Evolutionary conservation across 2,329 filamentous ascomycete genomes (phyloP).

Genomic region (Aspergillus awamori): DNA sequence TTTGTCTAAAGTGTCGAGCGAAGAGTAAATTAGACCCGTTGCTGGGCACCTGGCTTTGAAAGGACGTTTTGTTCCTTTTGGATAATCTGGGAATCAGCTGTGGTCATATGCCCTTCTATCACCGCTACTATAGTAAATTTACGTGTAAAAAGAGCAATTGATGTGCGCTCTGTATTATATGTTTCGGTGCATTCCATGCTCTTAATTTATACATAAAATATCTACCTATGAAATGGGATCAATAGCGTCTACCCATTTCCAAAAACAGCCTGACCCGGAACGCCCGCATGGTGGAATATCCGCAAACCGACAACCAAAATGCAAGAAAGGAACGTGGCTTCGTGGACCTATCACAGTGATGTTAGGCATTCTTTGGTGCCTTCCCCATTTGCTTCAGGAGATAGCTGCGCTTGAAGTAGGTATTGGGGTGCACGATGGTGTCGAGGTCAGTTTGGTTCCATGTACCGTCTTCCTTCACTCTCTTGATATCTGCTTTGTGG

Average conservation of each 20-base stretch:
- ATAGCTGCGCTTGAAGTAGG: conserved; percentile 96
- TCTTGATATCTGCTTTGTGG: conserved; percentile 77
- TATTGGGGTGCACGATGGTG: conserved; percentile 96
- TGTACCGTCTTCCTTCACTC: conserved; percentile 72
- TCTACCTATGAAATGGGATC: conserved; percentile 4
- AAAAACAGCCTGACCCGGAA: conserved; percentile 14
- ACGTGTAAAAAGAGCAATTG: not conserved
- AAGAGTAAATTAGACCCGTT: conserved; percentile 65
- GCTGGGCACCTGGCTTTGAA: conserved; percentile 73
- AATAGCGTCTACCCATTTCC: conserved; percentile 8
- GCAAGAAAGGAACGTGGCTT: conserved; percentile 42
- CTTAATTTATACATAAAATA: conserved; percentile 13
- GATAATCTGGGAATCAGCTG: conserved; percentile 74
- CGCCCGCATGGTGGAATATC: conserved; percentile 17
- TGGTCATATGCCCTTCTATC: conserved; percentile 55
- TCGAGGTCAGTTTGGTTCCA: conserved; percentile 78
- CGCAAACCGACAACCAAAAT: conserved; percentile 20
- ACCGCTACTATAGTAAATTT: not conserved
- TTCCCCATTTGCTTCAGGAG: conserved; percentile 77
- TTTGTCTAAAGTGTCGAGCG: conserved; percentile 70
- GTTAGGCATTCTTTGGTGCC: conserved; percentile 49
- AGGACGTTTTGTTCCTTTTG: conserved; percentile 62
- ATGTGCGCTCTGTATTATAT: not conserved
- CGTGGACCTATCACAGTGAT: conserved; percentile 48
- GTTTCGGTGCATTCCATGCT: not conserved